Percentiles rank a stretch among this genome's conserved stretches.
Conservation (phyloP, 2,329 filamentous ascomycete species). For the Paradendryphiella salina region DNA sequence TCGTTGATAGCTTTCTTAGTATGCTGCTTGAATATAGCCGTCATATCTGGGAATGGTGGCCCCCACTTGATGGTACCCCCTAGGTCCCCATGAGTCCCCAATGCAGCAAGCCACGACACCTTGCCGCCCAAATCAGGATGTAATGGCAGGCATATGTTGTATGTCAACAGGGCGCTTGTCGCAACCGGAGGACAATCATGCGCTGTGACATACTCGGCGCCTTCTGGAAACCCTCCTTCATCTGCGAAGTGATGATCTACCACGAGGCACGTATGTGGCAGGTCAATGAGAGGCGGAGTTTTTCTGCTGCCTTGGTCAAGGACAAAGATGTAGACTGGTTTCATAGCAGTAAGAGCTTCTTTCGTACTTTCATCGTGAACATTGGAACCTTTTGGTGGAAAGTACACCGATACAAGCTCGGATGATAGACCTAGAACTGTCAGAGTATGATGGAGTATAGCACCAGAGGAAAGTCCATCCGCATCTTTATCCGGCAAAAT, state of each 20-base stretch:
- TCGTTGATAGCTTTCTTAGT: slow-evolving; percentile 66
- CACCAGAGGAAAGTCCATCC: slow-evolving; percentile 67
- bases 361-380: slow-evolving; percentile 61
- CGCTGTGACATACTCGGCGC: slow-evolving; percentile 61
- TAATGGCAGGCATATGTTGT: slow-evolving; percentile 63
- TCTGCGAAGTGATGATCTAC: slow-evolving; percentile 66
- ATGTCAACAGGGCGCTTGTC: slow-evolving; percentile 66
- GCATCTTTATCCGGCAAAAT: slow-evolving; percentile 72
- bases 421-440: slow-evolving; percentile 60
- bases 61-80: slow-evolving; percentile 68
- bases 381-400: slow-evolving; percentile 62
- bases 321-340: slow-evolving; percentile 63
- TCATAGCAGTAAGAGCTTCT: slow-evolving; percentile 53
- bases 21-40: slow-evolving; percentile 60
- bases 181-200: slow-evolving; percentile 67
- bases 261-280: slow-evolving; percentile 57
- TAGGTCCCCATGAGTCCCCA: slow-evolving; percentile 69
- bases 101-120: slow-evolving; percentile 62
- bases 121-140: slow-evolving; percentile 58
- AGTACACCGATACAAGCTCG: slow-evolving; percentile 60
- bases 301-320: slow-evolving; percentile 66
- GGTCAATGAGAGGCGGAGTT: slow-evolving; percentile 58
- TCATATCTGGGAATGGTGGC: slow-evolving; percentile 68
- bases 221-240: slow-evolving; percentile 62
- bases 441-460: slow-evolving; percentile 64